Percentiles rank a stretch among this genome's conserved stretches.
phyloP scores from a whole-genome alignment of 2,329 filamentous ascomycete genomes.

The Cladobotryum mycophilum region DNA sequence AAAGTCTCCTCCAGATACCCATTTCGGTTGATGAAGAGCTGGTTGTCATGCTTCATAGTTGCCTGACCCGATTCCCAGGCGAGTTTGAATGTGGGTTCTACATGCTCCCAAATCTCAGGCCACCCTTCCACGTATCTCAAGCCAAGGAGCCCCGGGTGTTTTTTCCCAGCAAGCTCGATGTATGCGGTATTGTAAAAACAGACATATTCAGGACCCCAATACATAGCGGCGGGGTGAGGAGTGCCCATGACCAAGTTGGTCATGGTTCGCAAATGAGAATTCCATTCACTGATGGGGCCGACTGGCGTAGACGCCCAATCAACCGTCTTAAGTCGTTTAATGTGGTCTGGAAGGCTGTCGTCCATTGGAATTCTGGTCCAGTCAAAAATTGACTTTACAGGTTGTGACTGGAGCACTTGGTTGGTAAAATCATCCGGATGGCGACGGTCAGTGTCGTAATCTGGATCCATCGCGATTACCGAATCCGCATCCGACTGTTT shows the following conservation, averaged over 20 bases:
- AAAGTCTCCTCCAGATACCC: constrained; percentile 72
- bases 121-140: constrained; percentile 61
- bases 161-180: constrained; percentile 63
- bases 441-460: constrained; percentile 18
- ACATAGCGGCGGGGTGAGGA: constrained; percentile 69
- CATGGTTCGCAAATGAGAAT: constrained; percentile 65
- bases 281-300: constrained; percentile 71
- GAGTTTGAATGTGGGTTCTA: constrained; percentile 61
- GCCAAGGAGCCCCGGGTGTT: constrained; percentile 73
- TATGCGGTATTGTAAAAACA: constrained; percentile 71
- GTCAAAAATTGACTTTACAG: constrained; percentile 57
- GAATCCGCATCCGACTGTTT: constrained; percentile 14
- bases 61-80: constrained; percentile 67
- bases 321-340: constrained; percentile 63
- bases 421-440: constrained; percentile 40
- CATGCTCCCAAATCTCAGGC: constrained; percentile 67
- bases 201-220: constrained; percentile 67
- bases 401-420: constrained; percentile 22
- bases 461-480: not conserved
- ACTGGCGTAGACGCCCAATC: constrained; percentile 70
- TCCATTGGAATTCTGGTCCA: constrained; percentile 69
- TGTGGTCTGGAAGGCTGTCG: constrained; percentile 60
- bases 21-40: constrained; percentile 63
- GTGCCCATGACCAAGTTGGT: constrained; percentile 77
- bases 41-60: constrained; percentile 79